Conservation (phyloP, 2,329 filamentous ascomycete species). For the Niveomyces coronatus region DNA sequence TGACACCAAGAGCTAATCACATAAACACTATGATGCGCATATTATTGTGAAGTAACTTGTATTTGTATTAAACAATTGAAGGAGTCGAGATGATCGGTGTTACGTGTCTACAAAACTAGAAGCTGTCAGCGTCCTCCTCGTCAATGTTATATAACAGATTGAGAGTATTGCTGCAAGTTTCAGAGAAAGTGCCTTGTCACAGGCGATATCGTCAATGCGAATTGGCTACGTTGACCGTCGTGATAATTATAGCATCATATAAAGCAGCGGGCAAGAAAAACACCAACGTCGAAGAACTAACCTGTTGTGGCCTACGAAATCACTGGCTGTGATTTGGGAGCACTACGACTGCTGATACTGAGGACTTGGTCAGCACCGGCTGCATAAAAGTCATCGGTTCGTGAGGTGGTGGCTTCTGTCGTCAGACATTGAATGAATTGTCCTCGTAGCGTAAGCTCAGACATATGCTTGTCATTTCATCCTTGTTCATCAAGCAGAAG, state of each 20-base stretch:
- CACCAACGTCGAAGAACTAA: slow-evolving; percentile 16
- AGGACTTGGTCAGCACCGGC: slow-evolving; percentile 2
- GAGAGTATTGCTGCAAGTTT: slow-evolving; percentile 9
- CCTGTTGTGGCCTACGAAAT: slow-evolving; percentile 11
- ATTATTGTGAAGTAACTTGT: no score
- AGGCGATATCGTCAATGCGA: slow-evolving; percentile 35
- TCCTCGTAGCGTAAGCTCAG: slow-evolving; percentile 55
- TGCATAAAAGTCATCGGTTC: background rate
- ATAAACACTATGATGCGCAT: no score
- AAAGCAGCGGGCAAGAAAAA: slow-evolving; percentile 5
- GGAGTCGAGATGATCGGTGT: no score
- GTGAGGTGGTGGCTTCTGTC: slow-evolving; percentile 1
- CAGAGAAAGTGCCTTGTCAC: slow-evolving; percentile 33
- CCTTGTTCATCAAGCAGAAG: slow-evolving; percentile 67
- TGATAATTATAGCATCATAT: slow-evolving; percentile 36
- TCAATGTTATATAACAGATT: no score
- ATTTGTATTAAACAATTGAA: no score
- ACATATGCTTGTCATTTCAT: slow-evolving; percentile 96
- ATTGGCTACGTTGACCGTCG: slow-evolving; percentile 40
- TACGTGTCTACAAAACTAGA: background rate
- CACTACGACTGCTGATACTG: slow-evolving; percentile 1
- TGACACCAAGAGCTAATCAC: background rate
- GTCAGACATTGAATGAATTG: slow-evolving; percentile 21
- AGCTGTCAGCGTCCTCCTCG: background rate
- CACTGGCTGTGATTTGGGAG: no score